A percentile compares a stretch with the other conserved stretches of the same genome.
Conservation (phyloP, 2,329 filamentous ascomycete genomes). For the Emmonsiellopsis sp. region DNA sequence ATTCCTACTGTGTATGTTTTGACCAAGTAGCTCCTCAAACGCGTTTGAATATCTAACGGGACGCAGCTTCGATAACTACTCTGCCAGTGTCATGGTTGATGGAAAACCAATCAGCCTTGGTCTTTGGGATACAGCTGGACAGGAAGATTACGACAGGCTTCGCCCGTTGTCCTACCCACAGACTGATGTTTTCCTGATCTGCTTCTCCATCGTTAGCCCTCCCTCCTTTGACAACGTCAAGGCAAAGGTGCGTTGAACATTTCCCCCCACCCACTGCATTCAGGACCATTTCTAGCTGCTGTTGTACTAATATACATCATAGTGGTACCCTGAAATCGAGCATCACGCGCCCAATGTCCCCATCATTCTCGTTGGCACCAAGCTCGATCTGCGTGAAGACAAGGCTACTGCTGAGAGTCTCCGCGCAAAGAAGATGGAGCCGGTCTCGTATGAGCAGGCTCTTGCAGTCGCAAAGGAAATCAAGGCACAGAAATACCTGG, state of each 20-base stretch:
- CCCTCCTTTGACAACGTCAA: constrained; percentile 98
- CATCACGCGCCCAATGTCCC: constrained; percentile 92
- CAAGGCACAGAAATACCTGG: constrained; percentile 90
- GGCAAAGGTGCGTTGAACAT: constrained; percentile 65
- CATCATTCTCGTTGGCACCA: constrained; percentile 94
- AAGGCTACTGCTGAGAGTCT: constrained; percentile 71
- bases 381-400: constrained; percentile 91
- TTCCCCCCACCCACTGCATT: not conserved
- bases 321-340: constrained; percentile 98
- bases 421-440: constrained; percentile 87
- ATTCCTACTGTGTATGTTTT: constrained; percentile 72
- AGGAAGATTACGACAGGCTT: constrained; percentile 96
- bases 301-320: constrained; percentile 4
- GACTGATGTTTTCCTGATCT: constrained; percentile 96
- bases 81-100: constrained; percentile 97
- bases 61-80: constrained; percentile 92
- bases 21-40: not conserved
- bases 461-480: constrained; percentile 87
- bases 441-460: constrained; percentile 91
- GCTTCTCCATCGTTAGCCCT: constrained; percentile 96
- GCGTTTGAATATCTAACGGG: constrained; percentile 12
- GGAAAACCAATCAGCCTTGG: constrained; percentile 95
- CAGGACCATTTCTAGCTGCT: not conserved
- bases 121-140: constrained; percentile 96
- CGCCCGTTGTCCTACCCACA: constrained; percentile 94